These are phyloP conservation scores for Chrysanthemum makinoi DNA, from an alignment of 129 eudicot genomes.

Conservation along the genomic window DNA sequence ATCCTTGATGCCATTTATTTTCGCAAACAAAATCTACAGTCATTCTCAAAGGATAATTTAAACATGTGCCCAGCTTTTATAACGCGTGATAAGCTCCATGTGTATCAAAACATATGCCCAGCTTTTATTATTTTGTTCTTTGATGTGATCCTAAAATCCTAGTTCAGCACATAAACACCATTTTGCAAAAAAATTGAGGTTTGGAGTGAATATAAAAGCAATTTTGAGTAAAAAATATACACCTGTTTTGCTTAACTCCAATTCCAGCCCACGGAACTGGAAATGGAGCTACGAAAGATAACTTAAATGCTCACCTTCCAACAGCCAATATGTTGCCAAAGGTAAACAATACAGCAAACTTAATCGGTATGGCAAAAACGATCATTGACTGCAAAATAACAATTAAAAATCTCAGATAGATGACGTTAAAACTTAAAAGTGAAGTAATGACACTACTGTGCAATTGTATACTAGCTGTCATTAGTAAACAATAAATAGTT, in stretches of 20 bases:
- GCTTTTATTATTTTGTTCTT: too few species aligned
- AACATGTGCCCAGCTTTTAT: not conserved
- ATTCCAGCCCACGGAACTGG: not conserved
- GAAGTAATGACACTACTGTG: not conserved
- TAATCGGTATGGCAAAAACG: slow-evolving; percentile 81
- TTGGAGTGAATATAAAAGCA: not conserved
- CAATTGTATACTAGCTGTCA: not conserved
- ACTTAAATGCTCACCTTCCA: slow-evolving; percentile 65
- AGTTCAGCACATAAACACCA: not conserved
- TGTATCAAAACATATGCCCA: too few species aligned
- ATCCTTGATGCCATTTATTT: not conserved
- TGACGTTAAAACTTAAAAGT: slow-evolving; percentile 14
- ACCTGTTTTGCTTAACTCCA: not conserved
- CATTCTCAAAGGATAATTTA: not conserved
- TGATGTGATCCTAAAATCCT: too few species aligned
- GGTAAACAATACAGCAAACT: slow-evolving; percentile 86
- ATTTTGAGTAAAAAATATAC: not conserved
- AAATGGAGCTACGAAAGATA: not conserved
- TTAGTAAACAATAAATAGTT: not conserved
- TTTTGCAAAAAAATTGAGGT: not conserved
- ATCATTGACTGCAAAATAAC: slow-evolving; percentile 66
- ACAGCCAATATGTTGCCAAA: slow-evolving; percentile 86
- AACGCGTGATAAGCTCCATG: too few species aligned
- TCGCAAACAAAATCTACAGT: not conserved
- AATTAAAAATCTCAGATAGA: not conserved